Evolutionary conservation across 139 green algal genomes (phyloP).

Genomic region (Picochlorum sp.): DNA sequence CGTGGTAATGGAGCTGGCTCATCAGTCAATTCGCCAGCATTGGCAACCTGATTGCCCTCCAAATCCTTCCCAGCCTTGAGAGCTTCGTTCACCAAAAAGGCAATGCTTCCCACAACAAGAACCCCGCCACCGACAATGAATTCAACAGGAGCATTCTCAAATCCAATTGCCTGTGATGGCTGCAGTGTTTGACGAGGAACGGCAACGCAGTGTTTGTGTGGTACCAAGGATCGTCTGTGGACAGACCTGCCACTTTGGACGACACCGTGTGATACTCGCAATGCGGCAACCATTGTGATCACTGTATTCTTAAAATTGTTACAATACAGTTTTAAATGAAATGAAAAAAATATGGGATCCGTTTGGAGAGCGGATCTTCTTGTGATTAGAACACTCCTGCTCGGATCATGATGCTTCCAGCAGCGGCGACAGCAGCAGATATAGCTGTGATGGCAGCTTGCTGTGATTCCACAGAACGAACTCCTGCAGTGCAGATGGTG

Average conservation of each 20-base stretch:
- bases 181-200: background rate
- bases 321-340: conserved; percentile 1
- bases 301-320: background rate
- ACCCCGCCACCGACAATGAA: conserved; percentile 5
- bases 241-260: too few relatives aligned
- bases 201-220: too few relatives aligned
- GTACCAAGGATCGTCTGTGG: too few relatives aligned
- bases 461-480: conserved; percentile 55
- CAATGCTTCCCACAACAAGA: conserved; percentile 2
- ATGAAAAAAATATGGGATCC: background rate
- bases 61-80: conserved; percentile 7
- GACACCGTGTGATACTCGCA: too few relatives aligned
- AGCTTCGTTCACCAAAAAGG: conserved; percentile 4
- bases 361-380: background rate
- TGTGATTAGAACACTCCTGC: conserved; percentile 56
- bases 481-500: conserved; percentile 51
- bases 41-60: too few relatives aligned
- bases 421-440: conserved; percentile 67
- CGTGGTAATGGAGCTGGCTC: conserved; percentile 13
- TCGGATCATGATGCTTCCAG: conserved; percentile 66
- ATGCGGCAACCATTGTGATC: too few relatives aligned
- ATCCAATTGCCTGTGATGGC: background rate
- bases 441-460: conserved; percentile 63
- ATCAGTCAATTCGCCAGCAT: background rate
- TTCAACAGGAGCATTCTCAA: conserved; percentile 8